Evolutionary conservation across 768 basidiomycete genomes (phyloP).

Genomic region (Chiua virens): DNA sequence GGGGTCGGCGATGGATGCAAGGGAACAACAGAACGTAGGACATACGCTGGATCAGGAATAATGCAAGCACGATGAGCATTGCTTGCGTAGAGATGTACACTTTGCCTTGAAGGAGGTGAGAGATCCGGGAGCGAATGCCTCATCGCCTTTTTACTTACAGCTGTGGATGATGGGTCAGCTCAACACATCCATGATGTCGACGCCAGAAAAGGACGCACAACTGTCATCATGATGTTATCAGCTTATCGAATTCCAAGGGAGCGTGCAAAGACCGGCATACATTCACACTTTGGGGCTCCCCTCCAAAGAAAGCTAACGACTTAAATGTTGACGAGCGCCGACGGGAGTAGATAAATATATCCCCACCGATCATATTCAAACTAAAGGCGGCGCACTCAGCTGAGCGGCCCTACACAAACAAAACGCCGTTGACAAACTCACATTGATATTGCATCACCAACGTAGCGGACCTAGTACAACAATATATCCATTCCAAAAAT

Average conservation of each 20-base stretch:
- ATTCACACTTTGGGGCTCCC: not conserved
- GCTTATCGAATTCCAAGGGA: not conserved
- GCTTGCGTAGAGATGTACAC: not conserved
- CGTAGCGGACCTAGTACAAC: slow-evolving; percentile 20
- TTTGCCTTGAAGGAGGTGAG: slow-evolving; percentile 6
- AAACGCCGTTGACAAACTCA: slow-evolving; percentile 1
- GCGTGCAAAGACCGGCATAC: slow-evolving; percentile 5
- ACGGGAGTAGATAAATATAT: not conserved
- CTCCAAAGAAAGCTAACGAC: slow-evolving; percentile 13
- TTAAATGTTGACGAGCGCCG: not conserved
- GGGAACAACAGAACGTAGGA: not conserved
- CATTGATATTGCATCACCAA: slow-evolving; percentile 22
- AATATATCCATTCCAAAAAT: not conserved
- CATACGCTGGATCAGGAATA: slow-evolving; percentile 7
- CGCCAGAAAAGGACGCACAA: slow-evolving; percentile 8
- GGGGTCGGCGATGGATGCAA: not conserved
- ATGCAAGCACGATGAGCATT: not conserved
- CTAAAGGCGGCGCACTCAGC: not conserved
- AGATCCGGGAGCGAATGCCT: not conserved
- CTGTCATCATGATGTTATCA: slow-evolving; percentile 7
- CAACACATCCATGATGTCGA: not conserved
- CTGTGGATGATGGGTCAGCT: not conserved
- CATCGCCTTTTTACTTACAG: slow-evolving; percentile 8
- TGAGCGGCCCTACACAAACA: not conserved
- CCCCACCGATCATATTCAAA: slow-evolving; percentile 13